Base-by-base conservation (phyloP, 768 basidiomycete genomes). In the Candolleomyces efflorescens region DNA sequence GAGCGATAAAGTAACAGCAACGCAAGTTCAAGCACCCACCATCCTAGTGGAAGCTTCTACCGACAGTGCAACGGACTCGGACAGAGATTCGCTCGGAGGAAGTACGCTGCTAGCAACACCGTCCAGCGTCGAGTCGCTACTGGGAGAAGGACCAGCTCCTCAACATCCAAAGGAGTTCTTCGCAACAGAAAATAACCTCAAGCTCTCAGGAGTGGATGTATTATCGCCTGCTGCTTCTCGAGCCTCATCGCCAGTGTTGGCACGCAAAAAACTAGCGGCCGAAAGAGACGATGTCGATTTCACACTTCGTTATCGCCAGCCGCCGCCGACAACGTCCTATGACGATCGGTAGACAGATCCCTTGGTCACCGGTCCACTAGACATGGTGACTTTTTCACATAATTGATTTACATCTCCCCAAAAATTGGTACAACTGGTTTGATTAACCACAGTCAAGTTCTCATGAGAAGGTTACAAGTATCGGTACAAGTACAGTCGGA, bases 221-320 rank as follows among this genome's bases (percentile, higher is more conserved):
- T 86, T 91, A 64, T 90, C 89, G 6, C 90, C 90, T 51, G 84
- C 82, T 43, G 78, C 77, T 18, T 89, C 87, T 26, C 73, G 75
- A 61, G 84, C 90, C 5, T 74, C 86, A 26, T 90, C 89, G 39
- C 89, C 89, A 0, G 78, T 78, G 15, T 68, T 80, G 12, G 78
- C 73, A 49, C 78, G 81, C 9, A 75, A 69, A 50, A 58, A 63
- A 18, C 50, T 54, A 2, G 67, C 70, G 18, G 63, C 56, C 7
- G 69, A 68, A 61, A 51, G 60, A 27, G 27, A 27, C 27, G 27
- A 67, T 37, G 65, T 65, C 27, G 63, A 55, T 52, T 55, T 63
- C 27, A 59, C 59, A 13, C 65, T 70, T 47, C 68, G 68, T 49
- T 65, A 58, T 27, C 56, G 56, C 15, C 49, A 45, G 23, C 49